phyloP scores from a whole-genome alignment of 768 basidiomycete species.

The Boletus tomentosulus region DNA sequence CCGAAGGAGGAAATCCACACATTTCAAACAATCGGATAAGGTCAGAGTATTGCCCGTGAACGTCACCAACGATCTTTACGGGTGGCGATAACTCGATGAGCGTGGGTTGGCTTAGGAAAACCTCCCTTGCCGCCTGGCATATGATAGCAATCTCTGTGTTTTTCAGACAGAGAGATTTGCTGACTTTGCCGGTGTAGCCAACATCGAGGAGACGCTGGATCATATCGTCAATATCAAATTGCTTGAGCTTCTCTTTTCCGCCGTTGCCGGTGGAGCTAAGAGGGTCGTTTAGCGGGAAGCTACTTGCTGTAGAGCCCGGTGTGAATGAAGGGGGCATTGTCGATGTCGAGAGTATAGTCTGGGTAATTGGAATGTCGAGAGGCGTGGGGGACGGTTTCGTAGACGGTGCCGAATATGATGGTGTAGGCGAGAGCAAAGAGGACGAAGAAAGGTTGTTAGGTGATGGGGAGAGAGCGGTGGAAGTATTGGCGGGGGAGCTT shows the following conservation, averaged over 20 bases:
- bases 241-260: conserved; percentile 58
- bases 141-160: conserved; percentile 93
- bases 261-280: conserved; percentile 31
- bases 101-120: conserved; percentile 94
- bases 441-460: conserved; percentile 37
- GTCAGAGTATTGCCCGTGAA: conserved; percentile 98
- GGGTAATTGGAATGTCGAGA: conserved; percentile 75
- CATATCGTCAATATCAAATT: conserved; percentile 96
- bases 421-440: conserved; percentile 32
- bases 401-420: conserved; percentile 10
- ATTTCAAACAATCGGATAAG: conserved; percentile 98
- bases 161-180: conserved; percentile 92
- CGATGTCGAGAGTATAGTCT: conserved; percentile 81
- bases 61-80: conserved; percentile 99
- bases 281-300: conserved; percentile 34
- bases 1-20: conserved; percentile 97
- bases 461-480: conserved; percentile 37
- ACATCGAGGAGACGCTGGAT: conserved; percentile 94
- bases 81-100: conserved; percentile 96
- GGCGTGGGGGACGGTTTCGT: conserved; percentile 48
- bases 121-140: conserved; percentile 92
- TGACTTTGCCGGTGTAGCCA: conserved; percentile 97
- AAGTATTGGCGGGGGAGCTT: conserved; percentile 27
- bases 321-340: conserved; percentile 43
- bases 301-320: conserved; percentile 46